These are phyloP conservation scores for Xylariaceae sp. DNA, from an alignment of 2,329 filamentous ascomycete species.

Conservation along the genomic window DNA sequence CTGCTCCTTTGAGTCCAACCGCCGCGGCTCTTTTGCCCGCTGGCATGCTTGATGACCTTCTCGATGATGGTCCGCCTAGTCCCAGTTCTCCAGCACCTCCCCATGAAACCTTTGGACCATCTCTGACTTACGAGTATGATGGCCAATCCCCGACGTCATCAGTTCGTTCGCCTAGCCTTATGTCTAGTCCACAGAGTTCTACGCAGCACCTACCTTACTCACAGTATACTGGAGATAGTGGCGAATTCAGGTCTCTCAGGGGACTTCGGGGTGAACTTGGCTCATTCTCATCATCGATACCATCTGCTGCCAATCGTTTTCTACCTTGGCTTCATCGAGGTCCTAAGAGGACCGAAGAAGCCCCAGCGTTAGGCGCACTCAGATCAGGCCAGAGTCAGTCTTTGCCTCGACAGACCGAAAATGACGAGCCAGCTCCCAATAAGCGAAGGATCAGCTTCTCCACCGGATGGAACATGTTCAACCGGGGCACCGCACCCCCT, in stretches of 20 bases:
- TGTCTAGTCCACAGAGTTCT: slow-evolving; percentile 59
- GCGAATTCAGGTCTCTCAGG: slow-evolving; percentile 41
- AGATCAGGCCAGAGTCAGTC: slow-evolving; percentile 72
- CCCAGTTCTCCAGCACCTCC: slow-evolving; percentile 31
- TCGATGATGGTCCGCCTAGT: slow-evolving; percentile 55
- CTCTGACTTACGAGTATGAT: slow-evolving; percentile 38
- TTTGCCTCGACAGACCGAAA: slow-evolving; percentile 59
- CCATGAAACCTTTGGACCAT: slow-evolving; percentile 35
- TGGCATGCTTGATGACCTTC: slow-evolving; percentile 53
- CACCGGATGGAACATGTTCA: slow-evolving; percentile 52
- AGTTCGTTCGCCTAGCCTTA: slow-evolving; percentile 48
- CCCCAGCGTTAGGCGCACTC: slow-evolving; percentile 61
- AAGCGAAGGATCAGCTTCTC: slow-evolving; percentile 55
- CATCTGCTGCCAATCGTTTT: slow-evolving; percentile 36
- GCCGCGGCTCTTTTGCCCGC: slow-evolving; percentile 70
- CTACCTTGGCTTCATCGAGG: slow-evolving; percentile 58
- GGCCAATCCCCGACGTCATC: slow-evolving; percentile 59
- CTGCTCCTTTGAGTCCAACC: slow-evolving; percentile 70
- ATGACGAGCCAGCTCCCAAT: slow-evolving; percentile 46
- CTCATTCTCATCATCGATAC: slow-evolving; percentile 38
- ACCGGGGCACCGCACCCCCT: slow-evolving; percentile 41
- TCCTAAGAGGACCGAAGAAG: slow-evolving; percentile 54
- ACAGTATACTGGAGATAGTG: slow-evolving; percentile 40
- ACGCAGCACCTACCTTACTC: slow-evolving; percentile 53
- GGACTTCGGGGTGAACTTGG: slow-evolving; percentile 29